phyloP scores from a whole-genome alignment of 441 rosid genomes.

The Isatis lusitanica region DNA sequence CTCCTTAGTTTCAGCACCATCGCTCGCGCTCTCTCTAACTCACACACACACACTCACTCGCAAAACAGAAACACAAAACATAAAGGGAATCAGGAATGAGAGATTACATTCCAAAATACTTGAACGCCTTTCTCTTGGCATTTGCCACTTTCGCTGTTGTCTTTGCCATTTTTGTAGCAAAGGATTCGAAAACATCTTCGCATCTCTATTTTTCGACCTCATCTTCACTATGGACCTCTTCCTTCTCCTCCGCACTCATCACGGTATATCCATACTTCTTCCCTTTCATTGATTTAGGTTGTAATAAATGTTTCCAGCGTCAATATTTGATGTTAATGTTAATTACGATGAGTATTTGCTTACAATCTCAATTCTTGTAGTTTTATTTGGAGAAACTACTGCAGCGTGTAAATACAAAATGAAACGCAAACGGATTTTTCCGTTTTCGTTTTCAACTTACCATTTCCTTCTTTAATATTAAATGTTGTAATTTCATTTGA shows the following conservation, averaged over 20 bases:
- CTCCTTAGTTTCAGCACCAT: constrained; percentile 26
- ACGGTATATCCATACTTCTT: constrained; percentile 12
- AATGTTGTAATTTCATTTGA: background rate
- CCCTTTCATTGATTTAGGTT: background rate
- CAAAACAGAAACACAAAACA: background rate
- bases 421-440: background rate
- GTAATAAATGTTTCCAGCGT: background rate
- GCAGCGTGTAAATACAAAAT: background rate
- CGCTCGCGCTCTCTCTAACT: background rate
- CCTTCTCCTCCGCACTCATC: constrained; percentile 24
- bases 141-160: constrained; percentile 30
- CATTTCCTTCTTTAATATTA: background rate
- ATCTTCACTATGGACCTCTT: constrained; percentile 35
- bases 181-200: constrained; percentile 18
- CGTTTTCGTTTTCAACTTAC: background rate
- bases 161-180: constrained; percentile 34
- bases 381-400: background rate
- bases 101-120: constrained; percentile 34
- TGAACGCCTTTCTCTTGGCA: constrained; percentile 36
- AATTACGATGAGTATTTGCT: background rate
- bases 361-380: background rate
- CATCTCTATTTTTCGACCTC: constrained; percentile 38
- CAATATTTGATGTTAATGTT: background rate
- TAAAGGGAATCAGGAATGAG: constrained; percentile 12
- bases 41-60: background rate